Evolutionary conservation across 257 asterid genomes (phyloP), one percentile per base, ranked within the genome.

Genomic region (Jacaranda copaia): DNA sequence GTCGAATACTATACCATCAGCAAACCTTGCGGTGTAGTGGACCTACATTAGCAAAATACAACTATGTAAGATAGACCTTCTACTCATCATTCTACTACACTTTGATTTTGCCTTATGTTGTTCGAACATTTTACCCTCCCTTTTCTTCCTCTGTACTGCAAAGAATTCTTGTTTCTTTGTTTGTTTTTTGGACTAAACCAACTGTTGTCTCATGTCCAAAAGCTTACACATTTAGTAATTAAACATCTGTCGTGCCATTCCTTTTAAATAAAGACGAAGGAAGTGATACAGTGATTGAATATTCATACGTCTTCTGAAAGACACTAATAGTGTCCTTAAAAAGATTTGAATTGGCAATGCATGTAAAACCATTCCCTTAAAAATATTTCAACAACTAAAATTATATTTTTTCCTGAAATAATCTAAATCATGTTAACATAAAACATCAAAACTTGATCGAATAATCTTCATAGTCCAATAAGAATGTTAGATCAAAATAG

Each of bases 11-110:
- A 84, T 82, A 32, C 96, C 98, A 82, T 92, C 96, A 12, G 85
- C 92, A 86, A 93, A 93, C 76, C 98, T 81, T 75, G 97, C 98
- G 62, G 98, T 93, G 80, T 93, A 93, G 77, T 92, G 97, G 32
- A 93, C 77, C 98, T 93, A 83, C 62, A 72, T 43, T 13, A 78
- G 73, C 80, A 72, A 39, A 73, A 66, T 32, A 64, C 5, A 67
- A 11, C 20, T 59, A 63, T 5, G 40, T 65, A 74, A 74, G 42
- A 18, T 70, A 15, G 36, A 42, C n/a, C 53, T 0, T 40, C 5
- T n/a, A 14, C 5, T 61, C 49, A 10, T 40, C 40, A 13, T 18
- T 35, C 77, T 10, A 45, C 16, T 18, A 5, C 49, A 10, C 48
- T 18, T 18, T 36, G 6, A 32, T 74, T 61, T 61, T 40, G 35